Evolutionary conservation across 306 rosid species (phyloP).

Genomic region (Notholithocarpus densiflorus): DNA sequence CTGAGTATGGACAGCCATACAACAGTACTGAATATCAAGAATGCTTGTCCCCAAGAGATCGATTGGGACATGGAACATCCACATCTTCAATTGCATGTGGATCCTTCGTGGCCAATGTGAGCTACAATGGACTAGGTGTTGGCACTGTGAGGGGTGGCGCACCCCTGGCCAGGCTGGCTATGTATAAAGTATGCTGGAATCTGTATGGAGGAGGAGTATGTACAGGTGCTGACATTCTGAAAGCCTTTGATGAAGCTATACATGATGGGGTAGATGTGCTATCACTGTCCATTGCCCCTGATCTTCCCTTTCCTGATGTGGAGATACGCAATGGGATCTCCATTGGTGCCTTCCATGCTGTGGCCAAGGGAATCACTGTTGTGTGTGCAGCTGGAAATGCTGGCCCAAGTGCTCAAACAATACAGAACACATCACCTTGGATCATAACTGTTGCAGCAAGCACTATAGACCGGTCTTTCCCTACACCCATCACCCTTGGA

Average conservation of each 20-base stretch:
- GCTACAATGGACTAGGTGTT: slow-evolving; percentile 41
- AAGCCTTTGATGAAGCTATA: slow-evolving; percentile 46
- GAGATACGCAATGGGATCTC: slow-evolving; percentile 30
- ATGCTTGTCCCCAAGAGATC: slow-evolving; percentile 42
- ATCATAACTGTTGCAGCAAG: slow-evolving; percentile 47
- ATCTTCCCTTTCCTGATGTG: slow-evolving; percentile 31
- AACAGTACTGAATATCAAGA: slow-evolving; percentile 21
- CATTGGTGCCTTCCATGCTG: slow-evolving; percentile 50
- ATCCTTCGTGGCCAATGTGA: slow-evolving; percentile 23
- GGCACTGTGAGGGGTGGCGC: slow-evolving; percentile 55
- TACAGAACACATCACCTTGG: slow-evolving; percentile 45
- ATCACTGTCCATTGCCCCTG: slow-evolving; percentile 37
- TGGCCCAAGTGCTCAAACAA: slow-evolving; percentile 40
- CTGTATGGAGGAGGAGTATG: slow-evolving; percentile 25
- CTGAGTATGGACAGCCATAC: slow-evolving; percentile 35
- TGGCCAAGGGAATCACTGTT: slow-evolving; percentile 41
- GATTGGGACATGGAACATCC: slow-evolving; percentile 44
- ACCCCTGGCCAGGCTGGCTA: slow-evolving; percentile 39
- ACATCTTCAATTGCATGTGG: slow-evolving; percentile 48
- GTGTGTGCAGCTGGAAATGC: slow-evolving; percentile 38
- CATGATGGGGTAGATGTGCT: slow-evolving; percentile 54
- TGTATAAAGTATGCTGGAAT: slow-evolving; percentile 57
- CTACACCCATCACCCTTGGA: slow-evolving; percentile 37
- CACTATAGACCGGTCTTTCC: slow-evolving; percentile 45
- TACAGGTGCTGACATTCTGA: slow-evolving; percentile 40